Conservation (phyloP, 768 basidiomycete genomes). For the Lyophyllum atratum region DNA sequence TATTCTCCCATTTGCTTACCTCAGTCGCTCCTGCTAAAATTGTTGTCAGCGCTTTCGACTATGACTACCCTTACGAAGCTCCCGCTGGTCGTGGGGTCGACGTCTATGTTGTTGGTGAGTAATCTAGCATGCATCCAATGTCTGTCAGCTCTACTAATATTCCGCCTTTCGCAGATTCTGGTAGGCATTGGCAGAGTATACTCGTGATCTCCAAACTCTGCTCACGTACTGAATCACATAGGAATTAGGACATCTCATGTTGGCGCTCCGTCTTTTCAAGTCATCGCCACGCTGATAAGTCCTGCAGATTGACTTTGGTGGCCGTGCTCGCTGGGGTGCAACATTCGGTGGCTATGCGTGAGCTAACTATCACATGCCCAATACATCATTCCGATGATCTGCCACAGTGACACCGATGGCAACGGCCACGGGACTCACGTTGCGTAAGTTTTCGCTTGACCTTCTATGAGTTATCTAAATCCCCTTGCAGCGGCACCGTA, state of each 20-base stretch:
- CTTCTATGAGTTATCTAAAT: background rate
- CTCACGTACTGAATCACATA: background rate
- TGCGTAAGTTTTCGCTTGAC: background rate
- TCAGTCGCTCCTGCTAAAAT: background rate
- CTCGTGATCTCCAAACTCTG: background rate
- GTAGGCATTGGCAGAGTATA: background rate
- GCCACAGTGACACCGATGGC: background rate
- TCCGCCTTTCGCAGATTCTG: constrained; percentile 22
- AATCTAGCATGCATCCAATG: background rate
- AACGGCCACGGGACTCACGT: background rate
- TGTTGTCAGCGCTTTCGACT: constrained; percentile 8
- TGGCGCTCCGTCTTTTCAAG: background rate
- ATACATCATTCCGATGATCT: background rate
- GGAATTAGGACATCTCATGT: constrained; percentile 12
- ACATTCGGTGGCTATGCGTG: constrained; percentile 30
- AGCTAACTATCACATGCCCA: background rate
- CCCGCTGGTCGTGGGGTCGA: constrained; percentile 19
- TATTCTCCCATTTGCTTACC: too few relatives aligned
- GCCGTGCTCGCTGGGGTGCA: constrained; percentile 40
- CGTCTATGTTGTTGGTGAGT: constrained; percentile 42
- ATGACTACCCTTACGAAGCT: constrained; percentile 11
- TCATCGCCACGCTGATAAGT: background rate
- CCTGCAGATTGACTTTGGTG: constrained; percentile 36
- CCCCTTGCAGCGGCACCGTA: background rate
- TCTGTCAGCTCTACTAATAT: background rate